Evolutionary conservation across 768 basidiomycete genomes (phyloP).

Genomic region (Phaeotremella fagi): DNA sequence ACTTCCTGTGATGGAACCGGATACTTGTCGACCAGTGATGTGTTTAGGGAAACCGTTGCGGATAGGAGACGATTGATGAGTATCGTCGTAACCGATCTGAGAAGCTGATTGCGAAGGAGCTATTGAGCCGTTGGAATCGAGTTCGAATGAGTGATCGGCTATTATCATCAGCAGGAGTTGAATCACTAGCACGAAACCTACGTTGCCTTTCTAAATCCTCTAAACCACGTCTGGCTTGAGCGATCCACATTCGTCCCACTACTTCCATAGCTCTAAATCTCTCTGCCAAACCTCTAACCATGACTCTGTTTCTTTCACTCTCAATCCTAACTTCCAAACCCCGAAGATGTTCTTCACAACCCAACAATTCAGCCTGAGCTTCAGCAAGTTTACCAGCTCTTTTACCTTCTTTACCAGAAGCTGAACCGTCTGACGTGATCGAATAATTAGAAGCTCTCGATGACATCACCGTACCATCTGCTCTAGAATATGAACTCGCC

Average conservation of each 20-base stretch:
- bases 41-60: slow-evolving; percentile 21
- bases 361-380: slow-evolving; percentile 47
- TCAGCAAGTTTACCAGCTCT: slow-evolving; percentile 42
- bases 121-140: slow-evolving; percentile 47
- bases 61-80: slow-evolving; percentile 3
- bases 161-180: neutral
- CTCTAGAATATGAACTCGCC: slow-evolving; percentile 21
- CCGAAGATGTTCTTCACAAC: slow-evolving; percentile 47
- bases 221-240: slow-evolving; percentile 42
- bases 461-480: slow-evolving; percentile 12
- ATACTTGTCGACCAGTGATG: slow-evolving; percentile 9
- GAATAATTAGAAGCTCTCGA: slow-evolving; percentile 27
- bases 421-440: slow-evolving; percentile 32
- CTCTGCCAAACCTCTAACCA: slow-evolving; percentile 45
- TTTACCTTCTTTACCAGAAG: slow-evolving; percentile 39
- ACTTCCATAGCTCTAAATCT: slow-evolving; percentile 47
- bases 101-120: slow-evolving; percentile 48
- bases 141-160: slow-evolving; percentile 39
- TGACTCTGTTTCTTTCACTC: slow-evolving; percentile 46
- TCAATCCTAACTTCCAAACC: slow-evolving; percentile 44
- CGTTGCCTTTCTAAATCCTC: slow-evolving; percentile 39
- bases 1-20: slow-evolving; percentile 42
- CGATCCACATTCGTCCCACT: slow-evolving; percentile 47
- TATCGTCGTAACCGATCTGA: slow-evolving; percentile 40
- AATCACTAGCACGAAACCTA: slow-evolving; percentile 8